These are phyloP conservation scores for Pichia sp. DNA, from an alignment of 1,139 yeast genomes.

Conservation along the genomic window DNA sequence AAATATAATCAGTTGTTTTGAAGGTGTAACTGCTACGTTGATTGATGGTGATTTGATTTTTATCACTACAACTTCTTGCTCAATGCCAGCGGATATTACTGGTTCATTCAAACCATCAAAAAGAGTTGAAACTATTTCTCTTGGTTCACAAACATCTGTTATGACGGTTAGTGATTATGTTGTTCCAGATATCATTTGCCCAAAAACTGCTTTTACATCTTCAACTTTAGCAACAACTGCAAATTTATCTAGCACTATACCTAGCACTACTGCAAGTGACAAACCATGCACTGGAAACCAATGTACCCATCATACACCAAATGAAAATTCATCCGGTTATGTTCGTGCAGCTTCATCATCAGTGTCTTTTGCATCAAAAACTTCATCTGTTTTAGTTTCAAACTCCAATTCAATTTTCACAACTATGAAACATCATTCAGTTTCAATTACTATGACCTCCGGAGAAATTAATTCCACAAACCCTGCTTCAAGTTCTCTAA, in stretches of 20 bases:
- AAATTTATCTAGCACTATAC: neutral
- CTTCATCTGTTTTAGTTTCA: neutral
- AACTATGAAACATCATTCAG: no score
- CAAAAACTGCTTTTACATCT: neutral
- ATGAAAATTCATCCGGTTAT: neutral
- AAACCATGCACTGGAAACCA: neutral
- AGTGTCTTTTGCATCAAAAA: slow-evolving; percentile 2
- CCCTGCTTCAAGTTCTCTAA: no score
- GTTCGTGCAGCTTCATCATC: neutral
- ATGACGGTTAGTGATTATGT: slow-evolving; percentile 3
- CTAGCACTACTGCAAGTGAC: neutral
- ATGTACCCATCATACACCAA: no score
- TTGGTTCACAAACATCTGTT: neutral
- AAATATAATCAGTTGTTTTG: slow-evolving; percentile 3
- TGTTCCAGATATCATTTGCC: slow-evolving; percentile 8
- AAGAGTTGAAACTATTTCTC: neutral
- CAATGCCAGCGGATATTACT: slow-evolving; percentile 5
- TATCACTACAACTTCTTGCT: slow-evolving; percentile 10
- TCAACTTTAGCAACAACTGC: neutral
- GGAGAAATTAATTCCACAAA: no score
- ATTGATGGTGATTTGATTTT: slow-evolving; percentile 3
- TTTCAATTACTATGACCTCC: no score
- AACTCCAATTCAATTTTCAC: no score
- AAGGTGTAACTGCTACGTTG: slow-evolving; percentile 7
- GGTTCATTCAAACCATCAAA: slow-evolving; percentile 9